Evolutionary conservation across 495 filamentous ascomycete genomes (phyloP).

Genomic region (Amniculicola lignicola): DNA sequence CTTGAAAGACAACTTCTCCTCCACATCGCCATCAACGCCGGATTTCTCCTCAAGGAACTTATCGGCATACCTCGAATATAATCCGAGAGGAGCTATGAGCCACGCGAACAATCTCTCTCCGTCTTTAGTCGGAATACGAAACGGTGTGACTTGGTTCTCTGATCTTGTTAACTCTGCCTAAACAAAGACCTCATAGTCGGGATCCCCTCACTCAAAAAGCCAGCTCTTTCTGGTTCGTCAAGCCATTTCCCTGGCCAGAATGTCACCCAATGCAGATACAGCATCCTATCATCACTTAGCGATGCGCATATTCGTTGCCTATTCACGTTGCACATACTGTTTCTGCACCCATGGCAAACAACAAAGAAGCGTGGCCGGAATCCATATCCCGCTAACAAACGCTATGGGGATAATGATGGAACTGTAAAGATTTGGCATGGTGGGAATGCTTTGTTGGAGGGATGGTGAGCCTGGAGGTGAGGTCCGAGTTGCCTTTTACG

Average conservation of each 20-base stretch:
- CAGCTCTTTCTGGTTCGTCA: constrained; percentile 26
- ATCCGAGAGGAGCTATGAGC: constrained; percentile 66
- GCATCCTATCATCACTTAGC: constrained; percentile 53
- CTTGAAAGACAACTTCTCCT: constrained; percentile 53
- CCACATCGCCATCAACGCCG: constrained; percentile 55
- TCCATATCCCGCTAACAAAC: constrained; percentile 29
- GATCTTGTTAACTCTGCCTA: constrained; percentile 58
- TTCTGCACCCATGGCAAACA: constrained; percentile 52
- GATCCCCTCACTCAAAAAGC: constrained; percentile 60
- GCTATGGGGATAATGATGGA: constrained; percentile 8
- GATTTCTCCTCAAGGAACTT: constrained; percentile 49
- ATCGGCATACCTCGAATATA: constrained; percentile 58
- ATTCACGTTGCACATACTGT: constrained; percentile 55
- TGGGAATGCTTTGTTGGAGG: not conserved
- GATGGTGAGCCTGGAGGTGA: not conserved
- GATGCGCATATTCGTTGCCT: constrained; percentile 61
- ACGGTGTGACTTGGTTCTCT: constrained; percentile 66
- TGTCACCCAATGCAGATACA: constrained; percentile 31
- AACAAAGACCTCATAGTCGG: constrained; percentile 66
- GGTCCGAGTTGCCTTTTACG: too few species aligned
- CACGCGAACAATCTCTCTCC: constrained; percentile 62
- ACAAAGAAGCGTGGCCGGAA: constrained; percentile 26
- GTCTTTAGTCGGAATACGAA: constrained; percentile 57
- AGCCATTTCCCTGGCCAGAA: constrained; percentile 30
- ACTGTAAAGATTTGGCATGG: constrained; percentile 7